Percentiles rank a stretch among this genome's conserved stretches.
Conservation (phyloP, 768 basidiomycete genomes). For the Agaricus blazei region DNA sequence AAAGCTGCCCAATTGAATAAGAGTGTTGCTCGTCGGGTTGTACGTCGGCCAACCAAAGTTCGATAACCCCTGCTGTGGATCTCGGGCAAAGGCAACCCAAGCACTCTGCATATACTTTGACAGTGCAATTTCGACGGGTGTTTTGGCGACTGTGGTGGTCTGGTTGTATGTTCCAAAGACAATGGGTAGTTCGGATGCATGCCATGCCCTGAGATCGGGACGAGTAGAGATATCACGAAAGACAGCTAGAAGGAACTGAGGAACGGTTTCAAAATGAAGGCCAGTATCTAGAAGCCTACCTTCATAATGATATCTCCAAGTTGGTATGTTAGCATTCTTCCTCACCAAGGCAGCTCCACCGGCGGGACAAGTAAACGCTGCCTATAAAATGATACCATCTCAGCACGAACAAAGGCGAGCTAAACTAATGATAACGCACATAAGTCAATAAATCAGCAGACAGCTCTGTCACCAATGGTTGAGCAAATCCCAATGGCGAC, state of each 20-base stretch:
- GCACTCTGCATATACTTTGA: conserved; percentile 30
- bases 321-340: conserved; percentile 20
- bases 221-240: conserved; percentile 29
- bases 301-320: conserved; percentile 26
- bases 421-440: conserved; percentile 13
- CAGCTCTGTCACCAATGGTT: conserved; percentile 25
- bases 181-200: conserved; percentile 32
- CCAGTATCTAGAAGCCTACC: conserved; percentile 4
- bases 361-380: conserved; percentile 26
- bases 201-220: conserved; percentile 29
- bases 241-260: conserved; percentile 17
- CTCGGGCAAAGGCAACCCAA: conserved; percentile 40
- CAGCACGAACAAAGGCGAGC: background rate
- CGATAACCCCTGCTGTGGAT: conserved; percentile 25
- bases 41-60: conserved; percentile 19
- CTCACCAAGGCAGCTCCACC: conserved; percentile 22
- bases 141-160: conserved; percentile 18
- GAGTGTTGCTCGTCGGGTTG: conserved; percentile 13
- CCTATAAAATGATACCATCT: conserved; percentile 7
- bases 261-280: background rate
- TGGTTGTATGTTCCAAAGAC: conserved; percentile 31
- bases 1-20: conserved; percentile 18
- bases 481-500: conserved; percentile 19
- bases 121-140: conserved; percentile 22
- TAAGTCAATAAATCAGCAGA: conserved; percentile 25